A percentile compares a stretch with the other conserved stretches of the same genome.
Evolutionary conservation across 148 eudicot genomes (phyloP).

Genomic region (Salicornia ramosissima): DNA sequence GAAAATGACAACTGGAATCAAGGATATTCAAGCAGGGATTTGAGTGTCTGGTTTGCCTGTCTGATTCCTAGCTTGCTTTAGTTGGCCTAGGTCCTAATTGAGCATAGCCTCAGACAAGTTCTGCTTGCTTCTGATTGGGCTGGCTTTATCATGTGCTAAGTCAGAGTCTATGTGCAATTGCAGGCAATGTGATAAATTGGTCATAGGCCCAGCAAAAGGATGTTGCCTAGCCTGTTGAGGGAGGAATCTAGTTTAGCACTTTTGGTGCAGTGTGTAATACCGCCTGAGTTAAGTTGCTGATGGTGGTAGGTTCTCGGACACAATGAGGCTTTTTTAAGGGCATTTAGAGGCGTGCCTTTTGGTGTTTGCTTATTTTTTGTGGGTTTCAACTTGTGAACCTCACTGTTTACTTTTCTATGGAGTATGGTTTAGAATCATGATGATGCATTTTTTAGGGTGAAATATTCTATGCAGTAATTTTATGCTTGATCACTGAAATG

Average conservation of each 20-base stretch:
- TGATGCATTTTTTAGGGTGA: not conserved
- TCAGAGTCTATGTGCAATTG: slow-evolving; percentile 8
- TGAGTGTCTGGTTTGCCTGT: not conserved
- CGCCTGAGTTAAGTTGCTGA: not conserved
- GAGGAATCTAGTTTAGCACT: slow-evolving; percentile 1
- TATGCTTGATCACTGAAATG: not conserved
- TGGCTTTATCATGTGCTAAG: slow-evolving; percentile 11
- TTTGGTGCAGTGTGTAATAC: not conserved
- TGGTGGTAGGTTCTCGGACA: not conserved
- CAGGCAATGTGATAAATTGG: slow-evolving; percentile 2
- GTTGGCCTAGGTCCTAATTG: slow-evolving; percentile 6
- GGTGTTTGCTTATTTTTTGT: not conserved
- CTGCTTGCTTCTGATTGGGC: slow-evolving; percentile 8
- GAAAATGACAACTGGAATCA: not conserved
- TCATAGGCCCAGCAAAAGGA: slow-evolving; percentile 10
- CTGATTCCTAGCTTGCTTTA: slow-evolving; percentile 6
- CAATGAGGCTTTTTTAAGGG: not conserved
- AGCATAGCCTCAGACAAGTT: not conserved
- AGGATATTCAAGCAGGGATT: not conserved
- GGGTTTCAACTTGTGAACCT: not conserved
- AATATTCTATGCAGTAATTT: not conserved
- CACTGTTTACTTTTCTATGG: not conserved
- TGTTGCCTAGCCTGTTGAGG: slow-evolving; percentile 1
- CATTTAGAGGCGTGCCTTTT: not conserved
- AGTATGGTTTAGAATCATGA: not conserved